Evolutionary conservation across 2,329 filamentous ascomycete species (phyloP).

Genomic region (Penicillium sp.): DNA sequence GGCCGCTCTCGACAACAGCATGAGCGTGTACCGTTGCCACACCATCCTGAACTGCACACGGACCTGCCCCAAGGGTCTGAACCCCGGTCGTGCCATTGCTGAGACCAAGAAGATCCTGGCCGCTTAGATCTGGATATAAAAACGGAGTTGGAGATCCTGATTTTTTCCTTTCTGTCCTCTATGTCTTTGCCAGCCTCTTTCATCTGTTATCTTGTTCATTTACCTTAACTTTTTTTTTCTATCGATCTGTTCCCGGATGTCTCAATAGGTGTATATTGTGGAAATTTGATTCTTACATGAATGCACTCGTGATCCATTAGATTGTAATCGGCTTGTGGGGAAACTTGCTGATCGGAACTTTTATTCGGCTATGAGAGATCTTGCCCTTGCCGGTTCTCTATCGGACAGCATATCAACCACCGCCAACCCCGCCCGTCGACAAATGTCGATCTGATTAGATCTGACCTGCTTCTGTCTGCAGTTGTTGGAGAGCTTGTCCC

Average conservation of each 20-base stretch:
- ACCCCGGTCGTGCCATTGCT: slow-evolving; percentile 91
- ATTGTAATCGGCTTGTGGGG: slow-evolving; percentile 1
- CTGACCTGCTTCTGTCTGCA: not conserved
- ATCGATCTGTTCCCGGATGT: slow-evolving; percentile 26
- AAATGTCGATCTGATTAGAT: slow-evolving; percentile 5
- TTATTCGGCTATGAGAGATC: slow-evolving; percentile 21
- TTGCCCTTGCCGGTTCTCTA: not conserved
- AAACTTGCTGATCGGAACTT: not conserved
- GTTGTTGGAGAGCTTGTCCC: not conserved
- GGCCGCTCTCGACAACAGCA: slow-evolving; percentile 92
- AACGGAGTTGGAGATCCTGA: slow-evolving; percentile 30
- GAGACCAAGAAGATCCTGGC: slow-evolving; percentile 99
- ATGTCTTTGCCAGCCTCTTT: slow-evolving; percentile 29
- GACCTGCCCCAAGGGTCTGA: slow-evolving; percentile 97
- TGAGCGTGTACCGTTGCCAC: slow-evolving; percentile 98
- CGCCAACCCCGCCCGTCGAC: not conserved
- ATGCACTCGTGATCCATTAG: slow-evolving; percentile 30
- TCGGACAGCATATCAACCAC: not conserved
- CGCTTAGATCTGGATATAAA: slow-evolving; percentile 34
- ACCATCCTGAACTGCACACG: slow-evolving; percentile 98
- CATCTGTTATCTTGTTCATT: slow-evolving; percentile 20
- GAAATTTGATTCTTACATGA: slow-evolving; percentile 31
- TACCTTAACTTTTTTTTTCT: slow-evolving; percentile 12
- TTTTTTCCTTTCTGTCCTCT: slow-evolving; percentile 29
- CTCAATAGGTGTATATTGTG: slow-evolving; percentile 36